Evolutionary conservation across 768 basidiomycete species (phyloP).

Genomic region (Zangia roseola): DNA sequence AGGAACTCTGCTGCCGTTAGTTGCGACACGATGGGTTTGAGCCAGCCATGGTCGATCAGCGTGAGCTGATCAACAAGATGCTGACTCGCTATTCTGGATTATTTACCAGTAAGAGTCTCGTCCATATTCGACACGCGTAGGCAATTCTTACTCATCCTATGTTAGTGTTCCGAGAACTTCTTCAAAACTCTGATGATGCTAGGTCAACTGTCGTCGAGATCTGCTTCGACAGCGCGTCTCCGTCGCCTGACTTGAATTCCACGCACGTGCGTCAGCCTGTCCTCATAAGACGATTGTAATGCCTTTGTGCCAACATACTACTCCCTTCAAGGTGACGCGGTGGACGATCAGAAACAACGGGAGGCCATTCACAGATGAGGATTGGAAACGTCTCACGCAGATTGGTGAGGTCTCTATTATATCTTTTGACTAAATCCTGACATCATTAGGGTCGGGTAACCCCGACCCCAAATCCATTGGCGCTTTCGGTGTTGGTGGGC

Average conservation of each 20-base stretch:
- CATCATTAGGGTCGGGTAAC: constrained; percentile 77
- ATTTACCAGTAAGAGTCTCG: constrained; percentile 78
- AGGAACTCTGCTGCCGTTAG: too few species aligned
- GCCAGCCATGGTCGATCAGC: constrained; percentile 83
- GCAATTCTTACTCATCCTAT: neutral
- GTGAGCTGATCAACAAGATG: constrained; percentile 93
- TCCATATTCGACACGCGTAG: neutral
- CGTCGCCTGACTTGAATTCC: constrained; percentile 53
- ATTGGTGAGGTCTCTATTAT: constrained; percentile 53
- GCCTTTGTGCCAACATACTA: neutral
- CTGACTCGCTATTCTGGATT: constrained; percentile 91
- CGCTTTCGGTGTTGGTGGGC: constrained; percentile 78
- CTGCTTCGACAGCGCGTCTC: constrained; percentile 64
- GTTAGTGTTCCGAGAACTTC: constrained; percentile 71
- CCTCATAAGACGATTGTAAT: too few species aligned
- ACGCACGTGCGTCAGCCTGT: constrained; percentile 37
- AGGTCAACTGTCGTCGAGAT: constrained; percentile 73
- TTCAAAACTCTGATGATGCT: constrained; percentile 97
- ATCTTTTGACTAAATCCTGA: neutral
- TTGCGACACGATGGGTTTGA: too few species aligned
- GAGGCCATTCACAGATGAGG: constrained; percentile 72
- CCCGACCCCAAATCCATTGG: constrained; percentile 95
- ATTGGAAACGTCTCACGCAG: constrained; percentile 88
- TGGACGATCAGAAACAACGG: constrained; percentile 92
- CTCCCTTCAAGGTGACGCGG: constrained; percentile 54